Evolutionary conservation across 2,329 filamentous ascomycete species (phyloP), one percentile per base, ranked within the genome.

Genomic region (Didymella segeticola): DNA sequence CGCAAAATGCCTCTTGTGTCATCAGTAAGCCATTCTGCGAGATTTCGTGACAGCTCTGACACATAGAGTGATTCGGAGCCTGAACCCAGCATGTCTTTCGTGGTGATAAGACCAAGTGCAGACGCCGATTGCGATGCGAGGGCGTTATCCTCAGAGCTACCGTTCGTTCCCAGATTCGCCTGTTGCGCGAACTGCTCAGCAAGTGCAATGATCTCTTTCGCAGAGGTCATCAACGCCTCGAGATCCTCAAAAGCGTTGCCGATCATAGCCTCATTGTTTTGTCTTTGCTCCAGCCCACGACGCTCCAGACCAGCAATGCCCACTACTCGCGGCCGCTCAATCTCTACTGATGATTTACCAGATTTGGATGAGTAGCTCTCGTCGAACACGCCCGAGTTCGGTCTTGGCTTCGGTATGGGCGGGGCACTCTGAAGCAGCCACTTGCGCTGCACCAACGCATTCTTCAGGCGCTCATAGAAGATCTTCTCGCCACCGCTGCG

Each of bases 151-250:
- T 95, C 91, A 0, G 85, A 82, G 5, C 82, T 85, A 33, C 69
- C 73, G 31, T 75, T 82, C n/a, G 81, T 83, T 19, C 83, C 84
- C 17, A 80, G 77, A 52, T 80, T 79, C 0, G 81, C 79, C 68
- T 93, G 89, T 11, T 86, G 82, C 1, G 91, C 87, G 64, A 98
- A 93, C 14, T 87, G 87, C 74, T 98, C 93, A 1, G 95, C 95
- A 34, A 99, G 86, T 5, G 92, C 91, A 43, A 98, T 89, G 42
- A 99, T 91, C 71, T 99, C 91, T 71, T 98, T 97, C 5, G 95
- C 95, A 3, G 93, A 97, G 3, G 93, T 91, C 93, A 98, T 99
- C 30, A 99, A 81, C 3, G 95, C 93, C 71, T 98, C 93, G 0
- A 99, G 83, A 68, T 99, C 95, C 71, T 97, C 93, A 67, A 99